A percentile compares a stretch with the other conserved stretches of the same genome.
Evolutionary conservation across 768 basidiomycete species (phyloP).

Genomic region (Macrolepiota albuminosa): DNA sequence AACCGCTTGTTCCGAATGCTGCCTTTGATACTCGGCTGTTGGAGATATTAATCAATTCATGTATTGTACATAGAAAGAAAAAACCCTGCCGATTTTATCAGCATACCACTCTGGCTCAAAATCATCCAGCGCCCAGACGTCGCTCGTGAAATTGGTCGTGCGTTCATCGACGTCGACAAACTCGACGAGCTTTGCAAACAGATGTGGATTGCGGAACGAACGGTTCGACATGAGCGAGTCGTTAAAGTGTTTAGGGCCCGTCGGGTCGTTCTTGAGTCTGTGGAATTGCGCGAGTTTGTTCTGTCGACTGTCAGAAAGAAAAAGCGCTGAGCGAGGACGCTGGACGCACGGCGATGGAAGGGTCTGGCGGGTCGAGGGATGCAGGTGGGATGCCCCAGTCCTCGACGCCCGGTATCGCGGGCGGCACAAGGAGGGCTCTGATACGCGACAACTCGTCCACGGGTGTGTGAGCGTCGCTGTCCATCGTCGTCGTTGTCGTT

Average conservation of each 20-base stretch:
- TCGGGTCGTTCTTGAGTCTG: conserved; percentile 56
- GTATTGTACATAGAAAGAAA: no score
- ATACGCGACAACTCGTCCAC: conserved; percentile 51
- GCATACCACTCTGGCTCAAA: conserved; percentile 71
- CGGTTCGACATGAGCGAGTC: conserved; percentile 91
- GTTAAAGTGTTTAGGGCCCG: conserved; percentile 84
- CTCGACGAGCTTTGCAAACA: conserved; percentile 94
- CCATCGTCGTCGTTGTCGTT: no score
- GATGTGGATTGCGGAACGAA: conserved; percentile 92
- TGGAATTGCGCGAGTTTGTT: conserved; percentile 80
- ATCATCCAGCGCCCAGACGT: conserved; percentile 64
- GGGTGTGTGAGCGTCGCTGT: not conserved
- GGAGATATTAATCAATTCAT: not conserved
- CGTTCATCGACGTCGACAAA: conserved; percentile 91
- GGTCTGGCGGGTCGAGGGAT: conserved; percentile 50
- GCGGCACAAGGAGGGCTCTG: conserved; percentile 54
- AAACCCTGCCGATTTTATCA: conserved; percentile 59
- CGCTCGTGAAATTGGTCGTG: conserved; percentile 71
- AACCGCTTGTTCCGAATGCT: conserved; percentile 55
- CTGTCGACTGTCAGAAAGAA: conserved; percentile 30
- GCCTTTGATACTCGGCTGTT: conserved; percentile 59
- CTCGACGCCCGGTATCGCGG: conserved; percentile 54
- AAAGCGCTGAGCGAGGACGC: not conserved
- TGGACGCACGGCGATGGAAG: conserved; percentile 53
- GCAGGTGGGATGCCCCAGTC: conserved; percentile 79